Evolutionary conservation across 306 rosid genomes (phyloP), one percentile per base, ranked within the genome.

Genomic region (Aeschynomene evenia): DNA sequence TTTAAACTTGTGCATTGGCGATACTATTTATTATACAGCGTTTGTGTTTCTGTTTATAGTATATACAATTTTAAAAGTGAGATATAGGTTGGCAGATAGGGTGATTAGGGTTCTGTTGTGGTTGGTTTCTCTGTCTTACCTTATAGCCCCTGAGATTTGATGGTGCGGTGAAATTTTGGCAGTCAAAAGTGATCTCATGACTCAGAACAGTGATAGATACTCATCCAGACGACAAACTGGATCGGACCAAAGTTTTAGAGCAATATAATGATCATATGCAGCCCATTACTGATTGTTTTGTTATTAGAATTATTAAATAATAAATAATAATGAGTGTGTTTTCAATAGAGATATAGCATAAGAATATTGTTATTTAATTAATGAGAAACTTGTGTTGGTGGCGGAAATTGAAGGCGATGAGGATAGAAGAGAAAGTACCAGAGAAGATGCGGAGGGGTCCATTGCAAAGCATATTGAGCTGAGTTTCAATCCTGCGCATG

Each of bases 401-500:
- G 6, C 37, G 7, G 3, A 33, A 51, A 67, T 52, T 50, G 39
- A 23, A 52, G 20, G 24, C 7, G 37, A 33, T 33, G 37, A 7
- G 63, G 45, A 54, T 36, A 10, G 61, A 50, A 15, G 10, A 49
- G 48, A 49, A n/a, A n/a, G 40, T 64, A 89, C 92, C 96, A 53
- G 85, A 45, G 77, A 84, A 88, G 77, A 90, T 81, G 79, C 95
- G 83, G 0, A 90, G 63, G 39, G 94, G 85, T 53, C 88, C 86
- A 66, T 83, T 81, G 82, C 86, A 76, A 22, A 94, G 91, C 81
- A 85, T 63, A 57, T 85, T 88, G 12, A 94, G 90, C 79, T 94
- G 96, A 81, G 91, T 72, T 79, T 94, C 96, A 7, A 89, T 83
- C 63, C 90, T 80, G 21, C 85, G 60, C 95, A 94, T 87, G 95